phyloP scores from a whole-genome alignment of 495 filamentous ascomycete species.

The Penicillium bialowiezense region DNA sequence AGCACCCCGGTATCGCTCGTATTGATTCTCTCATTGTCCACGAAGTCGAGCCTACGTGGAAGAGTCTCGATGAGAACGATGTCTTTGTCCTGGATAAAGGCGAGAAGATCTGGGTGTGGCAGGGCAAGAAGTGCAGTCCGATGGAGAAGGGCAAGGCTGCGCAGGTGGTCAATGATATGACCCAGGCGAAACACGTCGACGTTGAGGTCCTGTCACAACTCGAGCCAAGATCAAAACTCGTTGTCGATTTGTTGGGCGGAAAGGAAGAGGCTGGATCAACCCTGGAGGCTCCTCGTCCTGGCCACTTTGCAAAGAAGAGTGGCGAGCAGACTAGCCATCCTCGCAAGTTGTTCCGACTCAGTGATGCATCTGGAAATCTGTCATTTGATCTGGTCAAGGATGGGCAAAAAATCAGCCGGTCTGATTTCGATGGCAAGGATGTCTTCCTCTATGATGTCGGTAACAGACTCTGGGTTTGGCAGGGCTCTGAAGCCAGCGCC shows the following conservation, averaged over 20 bases:
- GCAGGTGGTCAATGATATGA: slow-evolving; percentile 61
- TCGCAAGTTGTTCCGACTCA: slow-evolving; percentile 52
- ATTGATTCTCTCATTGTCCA: slow-evolving; percentile 51
- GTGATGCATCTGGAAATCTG: slow-evolving; percentile 51
- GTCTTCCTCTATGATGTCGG: slow-evolving; percentile 58
- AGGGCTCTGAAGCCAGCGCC: slow-evolving; percentile 51
- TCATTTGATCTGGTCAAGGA: slow-evolving; percentile 54
- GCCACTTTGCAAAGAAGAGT: slow-evolving; percentile 22
- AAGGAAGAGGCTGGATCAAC: slow-evolving; percentile 31
- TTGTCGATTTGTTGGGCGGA: slow-evolving; percentile 56
- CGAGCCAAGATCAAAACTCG: slow-evolving; percentile 48
- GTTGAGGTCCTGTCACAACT: slow-evolving; percentile 59
- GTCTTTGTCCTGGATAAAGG: slow-evolving; percentile 60
- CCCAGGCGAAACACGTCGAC: slow-evolving; percentile 56
- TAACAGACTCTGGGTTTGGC: slow-evolving; percentile 57
- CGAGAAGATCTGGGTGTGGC: slow-evolving; percentile 64
- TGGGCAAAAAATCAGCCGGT: slow-evolving; percentile 30
- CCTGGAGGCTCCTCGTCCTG: slow-evolving; percentile 40
- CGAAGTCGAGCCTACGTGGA: slow-evolving; percentile 60
- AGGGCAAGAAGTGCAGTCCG: slow-evolving; percentile 58
- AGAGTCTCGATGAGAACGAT: slow-evolving; percentile 58
- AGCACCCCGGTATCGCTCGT: slow-evolving; percentile 42
- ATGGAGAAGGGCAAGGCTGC: slow-evolving; percentile 66
- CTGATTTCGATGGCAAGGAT: slow-evolving; percentile 53
- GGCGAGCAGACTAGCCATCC: slow-evolving; percentile 18